Conservation (phyloP, 768 basidiomycete species). For the Suillus lakei region DNA sequence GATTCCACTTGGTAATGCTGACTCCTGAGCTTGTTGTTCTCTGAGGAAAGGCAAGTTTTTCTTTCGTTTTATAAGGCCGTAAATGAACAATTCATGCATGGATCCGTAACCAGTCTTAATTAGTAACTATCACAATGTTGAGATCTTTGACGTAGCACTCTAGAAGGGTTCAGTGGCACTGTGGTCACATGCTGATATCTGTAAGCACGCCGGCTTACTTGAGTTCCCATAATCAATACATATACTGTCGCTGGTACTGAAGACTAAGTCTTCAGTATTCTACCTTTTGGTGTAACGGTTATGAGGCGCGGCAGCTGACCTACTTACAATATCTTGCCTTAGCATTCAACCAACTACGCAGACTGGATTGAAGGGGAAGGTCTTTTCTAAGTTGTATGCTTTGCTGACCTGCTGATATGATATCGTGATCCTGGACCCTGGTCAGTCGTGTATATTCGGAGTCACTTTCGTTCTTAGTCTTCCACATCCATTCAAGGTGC, state of each 20-base stretch:
- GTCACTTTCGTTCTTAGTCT: not conserved
- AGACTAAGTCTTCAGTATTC: no score
- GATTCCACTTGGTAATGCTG: not conserved
- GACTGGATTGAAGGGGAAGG: not conserved
- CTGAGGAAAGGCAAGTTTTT: not conserved
- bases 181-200: not conserved
- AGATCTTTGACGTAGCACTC: not conserved
- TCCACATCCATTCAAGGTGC: no score
- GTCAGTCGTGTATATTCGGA: not conserved
- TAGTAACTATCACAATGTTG: not conserved
- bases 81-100: not conserved
- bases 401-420: not conserved
- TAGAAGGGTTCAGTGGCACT: not conserved
- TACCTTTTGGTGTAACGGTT: no score
- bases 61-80: not conserved
- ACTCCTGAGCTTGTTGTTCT: not conserved
- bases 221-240: no score
- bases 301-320: no score
- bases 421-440: no score
- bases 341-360: not conserved
- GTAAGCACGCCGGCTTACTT: no score
- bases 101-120: not conserved
- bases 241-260: no score
- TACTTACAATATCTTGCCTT: not conserved
- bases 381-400: not conserved